A percentile compares a stretch with the other conserved stretches of the same genome.
phyloP scores from a whole-genome alignment of 2,329 filamentous ascomycete species.

The Hypoxylon sp. region DNA sequence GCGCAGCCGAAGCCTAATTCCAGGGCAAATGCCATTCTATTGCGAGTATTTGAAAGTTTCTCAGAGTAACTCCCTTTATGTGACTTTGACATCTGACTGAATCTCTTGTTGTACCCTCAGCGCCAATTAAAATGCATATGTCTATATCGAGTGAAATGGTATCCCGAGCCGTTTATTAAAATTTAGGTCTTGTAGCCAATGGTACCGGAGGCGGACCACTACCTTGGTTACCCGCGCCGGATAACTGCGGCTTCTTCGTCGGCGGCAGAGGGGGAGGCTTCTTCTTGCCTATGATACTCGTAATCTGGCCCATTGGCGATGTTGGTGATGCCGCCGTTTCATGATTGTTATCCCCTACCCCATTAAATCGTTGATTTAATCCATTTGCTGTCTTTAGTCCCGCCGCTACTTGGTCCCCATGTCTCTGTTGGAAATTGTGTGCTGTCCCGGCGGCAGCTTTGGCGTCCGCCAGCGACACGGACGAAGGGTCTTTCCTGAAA shows the following conservation, averaged over 20 bases:
- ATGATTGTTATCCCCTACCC: slow-evolving; percentile 8
- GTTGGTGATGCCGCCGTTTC: slow-evolving; percentile 6
- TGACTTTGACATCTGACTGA: slow-evolving; percentile 29
- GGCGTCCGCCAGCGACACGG: slow-evolving; percentile 72
- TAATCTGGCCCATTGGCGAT: slow-evolving; percentile 36
- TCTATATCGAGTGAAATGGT: neutral
- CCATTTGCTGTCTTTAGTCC: slow-evolving; percentile 71
- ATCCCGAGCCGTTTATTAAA: slow-evolving; percentile 40
- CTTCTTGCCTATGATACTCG: slow-evolving; percentile 60
- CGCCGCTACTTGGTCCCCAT: slow-evolving; percentile 76
- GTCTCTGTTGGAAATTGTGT: slow-evolving; percentile 78
- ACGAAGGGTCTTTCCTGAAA: slow-evolving; percentile 73
- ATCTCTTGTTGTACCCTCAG: slow-evolving; percentile 18
- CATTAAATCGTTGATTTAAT: slow-evolving; percentile 70
- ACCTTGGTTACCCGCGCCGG: slow-evolving; percentile 46
- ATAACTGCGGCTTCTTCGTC: slow-evolving; percentile 64
- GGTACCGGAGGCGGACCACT: slow-evolving; percentile 67
- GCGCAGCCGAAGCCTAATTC: slow-evolving; percentile 39
- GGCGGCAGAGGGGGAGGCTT: slow-evolving; percentile 62
- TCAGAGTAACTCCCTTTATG: neutral
- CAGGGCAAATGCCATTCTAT: slow-evolving; percentile 25
- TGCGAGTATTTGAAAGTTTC: slow-evolving; percentile 14
- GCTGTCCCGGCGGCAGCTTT: slow-evolving; percentile 71
- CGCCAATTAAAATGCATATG: slow-evolving; percentile 9
- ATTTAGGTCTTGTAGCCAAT: slow-evolving; percentile 65